These are phyloP conservation scores for Breynia disticha DNA, from an alignment of 441 rosid genomes.

Conservation along the genomic window DNA sequence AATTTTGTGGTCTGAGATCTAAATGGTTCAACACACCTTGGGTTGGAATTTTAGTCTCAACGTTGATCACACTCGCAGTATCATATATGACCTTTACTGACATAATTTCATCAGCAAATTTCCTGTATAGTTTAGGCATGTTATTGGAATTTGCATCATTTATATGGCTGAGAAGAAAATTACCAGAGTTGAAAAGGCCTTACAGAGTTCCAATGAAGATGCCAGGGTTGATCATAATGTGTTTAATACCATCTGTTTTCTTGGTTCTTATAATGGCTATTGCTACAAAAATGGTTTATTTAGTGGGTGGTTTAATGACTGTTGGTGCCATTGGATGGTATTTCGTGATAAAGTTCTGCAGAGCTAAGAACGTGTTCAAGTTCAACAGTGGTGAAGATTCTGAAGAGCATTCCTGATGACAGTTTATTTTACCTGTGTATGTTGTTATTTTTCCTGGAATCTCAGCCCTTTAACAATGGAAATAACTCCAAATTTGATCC, in stretches of 20 bases:
- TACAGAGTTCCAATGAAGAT: constrained; percentile 37
- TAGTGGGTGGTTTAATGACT: constrained; percentile 55
- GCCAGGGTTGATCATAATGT: constrained; percentile 45
- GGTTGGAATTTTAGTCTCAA: constrained; percentile 56
- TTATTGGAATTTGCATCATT: constrained; percentile 57
- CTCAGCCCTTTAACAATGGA: no score
- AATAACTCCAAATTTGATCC: no score
- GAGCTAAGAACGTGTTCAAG: constrained; percentile 31
- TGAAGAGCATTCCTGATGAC: constrained; percentile 7
- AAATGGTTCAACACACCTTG: constrained; percentile 65
- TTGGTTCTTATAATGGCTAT: constrained; percentile 42
- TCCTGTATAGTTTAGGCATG: constrained; percentile 72
- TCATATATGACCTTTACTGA: constrained; percentile 46
- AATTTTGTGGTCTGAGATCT: constrained; percentile 37
- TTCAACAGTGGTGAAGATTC: constrained; percentile 23
- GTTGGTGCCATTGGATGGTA: constrained; percentile 54
- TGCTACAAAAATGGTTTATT: constrained; percentile 55
- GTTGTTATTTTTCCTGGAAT: no score
- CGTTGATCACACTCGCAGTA: constrained; percentile 43
- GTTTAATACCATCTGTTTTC: constrained; percentile 53
- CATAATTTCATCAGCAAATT: constrained; percentile 56
- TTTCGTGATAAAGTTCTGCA: constrained; percentile 42
- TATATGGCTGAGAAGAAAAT: constrained; percentile 50
- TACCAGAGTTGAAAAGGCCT: constrained; percentile 46
- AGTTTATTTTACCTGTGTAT: neutral